Evolutionary conservation across 331 rosid species (phyloP), one percentile per base, ranked within the genome.

Genomic region (Malus hybrid): DNA sequence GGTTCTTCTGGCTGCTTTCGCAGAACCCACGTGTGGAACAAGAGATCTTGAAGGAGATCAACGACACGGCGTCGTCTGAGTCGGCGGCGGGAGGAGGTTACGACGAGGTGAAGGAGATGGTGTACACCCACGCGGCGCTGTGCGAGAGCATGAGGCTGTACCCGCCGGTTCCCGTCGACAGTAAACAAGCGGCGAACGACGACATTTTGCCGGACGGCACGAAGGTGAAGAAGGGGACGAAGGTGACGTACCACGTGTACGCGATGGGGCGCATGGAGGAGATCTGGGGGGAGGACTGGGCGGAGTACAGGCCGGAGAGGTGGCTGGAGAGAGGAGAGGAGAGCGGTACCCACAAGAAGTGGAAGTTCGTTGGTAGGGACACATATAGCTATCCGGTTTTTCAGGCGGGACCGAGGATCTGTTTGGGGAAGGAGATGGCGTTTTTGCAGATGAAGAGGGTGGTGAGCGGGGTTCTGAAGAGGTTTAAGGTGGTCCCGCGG

Each of bases 351-450:
- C 10, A 42, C 5, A 44, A 44, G 50, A 89, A 71, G 52, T 85
- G 95, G 97, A 82, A 28, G 11, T 90, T 93, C 15, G 81, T 83
- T 27, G 88, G 77, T 10, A 71, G 80, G 56, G 96, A 90, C 57
- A 20, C 86, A 20, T 90, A 65, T 31, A 54, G 71, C 2, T 90
- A 87, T 36, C 85, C 93, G 2, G 97, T 90, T 54, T 93, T 93
- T 65, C 95, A 93, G 44, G 97, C 92, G 9, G 97, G 98, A 6
- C 98, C 95, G 4, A 85, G 97, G 80, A 79, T 89, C 6, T 93
- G 96, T 70, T 56, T 90, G 68, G 93, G 95, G n/a, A 87, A 79
- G 77, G 96, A 90, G 46, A 93, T 93, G 98, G 93, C 98, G 11
- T 90, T 93, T 67, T 67, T 93, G 85, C 96, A 93, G 59, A 93